Evolutionary conservation across 257 asterid species (phyloP), one percentile per base, ranked within the genome.

Genomic region (Nicotiana tabacum): DNA sequence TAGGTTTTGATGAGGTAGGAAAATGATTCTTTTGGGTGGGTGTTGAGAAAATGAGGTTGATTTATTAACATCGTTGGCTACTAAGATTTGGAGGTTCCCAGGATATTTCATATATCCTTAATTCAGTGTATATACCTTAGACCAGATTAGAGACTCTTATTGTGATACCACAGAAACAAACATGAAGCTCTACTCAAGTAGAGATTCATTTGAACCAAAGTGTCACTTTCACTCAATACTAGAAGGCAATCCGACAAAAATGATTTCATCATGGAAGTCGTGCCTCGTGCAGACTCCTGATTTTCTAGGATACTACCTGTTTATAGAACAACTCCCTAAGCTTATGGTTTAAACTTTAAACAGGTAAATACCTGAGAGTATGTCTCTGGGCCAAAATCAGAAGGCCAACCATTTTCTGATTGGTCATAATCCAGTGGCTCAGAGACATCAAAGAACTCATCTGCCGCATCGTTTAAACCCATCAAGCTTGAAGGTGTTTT

Each of bases 381-480:
- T 37, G 77, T 82, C 61, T 96, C 97, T 17, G 89, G 87, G 80
- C 88, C 87, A 84, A 89, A 93, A 85, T 94, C 98, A 35, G 97
- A 91, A 81, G 94, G 83, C 98, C 98, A 94, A 66, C 88, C 88
- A 84, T 87, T 88, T 90, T 90, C 98, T 56, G 95, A 86, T 85
- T 89, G 93, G 78, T 96, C 98, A 88, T 83, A 88, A 84, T 96
- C 99, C 83, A 87, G 85, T 77, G 99, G 99, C 78, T 96, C 98
- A 15, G 97, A 62, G 61, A 94, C 99, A 84, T 94, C 99, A 87
- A 92, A 96, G 86, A 94, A 96, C 86, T 96, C 99, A 88, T 94
- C 98, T 77, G 93, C 33, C 13, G 97, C 89, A 74, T 96, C 99
- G 77, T 94, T 90, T 83, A 96, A 87, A 77, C 98, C 99, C 86